Percentiles rank a stretch among this genome's conserved stretches.
Evolutionary conservation across 768 basidiomycete genomes (phyloP).

Genomic region (Amanita rimosa): DNA sequence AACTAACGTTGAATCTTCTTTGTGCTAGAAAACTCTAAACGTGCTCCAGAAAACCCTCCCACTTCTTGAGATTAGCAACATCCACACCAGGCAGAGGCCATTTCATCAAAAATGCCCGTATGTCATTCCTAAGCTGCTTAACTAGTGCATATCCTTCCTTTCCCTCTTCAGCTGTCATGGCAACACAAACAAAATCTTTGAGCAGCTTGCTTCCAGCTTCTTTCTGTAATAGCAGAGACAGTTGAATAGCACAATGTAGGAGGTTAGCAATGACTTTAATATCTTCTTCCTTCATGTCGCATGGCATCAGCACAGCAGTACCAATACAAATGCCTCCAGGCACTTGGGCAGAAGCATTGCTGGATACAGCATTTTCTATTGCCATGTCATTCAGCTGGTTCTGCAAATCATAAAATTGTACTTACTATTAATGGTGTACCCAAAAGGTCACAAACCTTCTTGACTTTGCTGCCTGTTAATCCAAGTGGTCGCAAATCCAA

Average conservation of each 20-base stretch:
- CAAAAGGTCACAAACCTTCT: conserved; percentile 95
- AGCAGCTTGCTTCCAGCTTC: conserved; percentile 92
- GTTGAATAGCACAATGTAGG: conserved; percentile 90
- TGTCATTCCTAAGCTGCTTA: conserved; percentile 66
- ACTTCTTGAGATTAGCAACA: conserved; percentile 34
- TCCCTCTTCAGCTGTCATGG: conserved; percentile 55
- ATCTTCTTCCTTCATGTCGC: conserved; percentile 84
- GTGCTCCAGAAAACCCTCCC: conserved; percentile 54
- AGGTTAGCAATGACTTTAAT: conserved; percentile 81
- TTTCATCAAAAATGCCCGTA: conserved; percentile 65
- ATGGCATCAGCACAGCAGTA: conserved; percentile 87
- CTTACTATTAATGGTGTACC: conserved; percentile 93
- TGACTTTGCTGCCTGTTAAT: conserved; percentile 93
- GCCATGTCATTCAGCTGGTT: not conserved
- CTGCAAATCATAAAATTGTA: conserved; percentile 4
- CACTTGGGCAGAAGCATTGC: conserved; percentile 89
- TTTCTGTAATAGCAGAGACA: conserved; percentile 81
- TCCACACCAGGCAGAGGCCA: conserved; percentile 93
- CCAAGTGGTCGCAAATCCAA: conserved; percentile 96
- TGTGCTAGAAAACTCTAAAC: not conserved
- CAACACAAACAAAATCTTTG: conserved; percentile 89
- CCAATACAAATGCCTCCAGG: conserved; percentile 98
- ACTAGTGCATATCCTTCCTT: conserved; percentile 65
- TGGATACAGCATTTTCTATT: conserved; percentile 91
- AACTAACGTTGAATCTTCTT: conserved; percentile 40